Percentiles rank a stretch among this genome's conserved stretches.
Evolutionary conservation across 352 stramenopile species (phyloP).

Genomic region (Phytophthora sp.): DNA sequence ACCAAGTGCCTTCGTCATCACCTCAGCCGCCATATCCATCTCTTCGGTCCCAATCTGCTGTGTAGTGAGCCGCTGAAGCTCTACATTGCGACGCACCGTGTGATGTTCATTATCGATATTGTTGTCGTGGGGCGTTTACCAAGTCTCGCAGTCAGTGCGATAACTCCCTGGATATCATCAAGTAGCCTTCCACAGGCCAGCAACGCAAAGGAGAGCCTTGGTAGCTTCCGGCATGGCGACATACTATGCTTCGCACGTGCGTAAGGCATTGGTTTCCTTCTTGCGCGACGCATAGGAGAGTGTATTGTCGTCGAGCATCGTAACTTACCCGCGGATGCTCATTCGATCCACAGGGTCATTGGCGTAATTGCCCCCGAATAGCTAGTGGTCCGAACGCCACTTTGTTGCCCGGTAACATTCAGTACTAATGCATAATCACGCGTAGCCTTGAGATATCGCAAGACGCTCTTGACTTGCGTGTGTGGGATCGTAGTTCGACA

Average conservation of each 20-base stretch:
- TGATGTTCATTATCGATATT: slow-evolving; percentile 32
- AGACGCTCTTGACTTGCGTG: too few species aligned
- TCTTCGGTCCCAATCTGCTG: background rate
- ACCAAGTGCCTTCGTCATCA: too few species aligned
- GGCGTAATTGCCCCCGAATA: background rate
- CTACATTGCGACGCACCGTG: background rate
- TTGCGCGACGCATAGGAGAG: slow-evolving; percentile 35
- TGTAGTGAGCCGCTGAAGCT: background rate
- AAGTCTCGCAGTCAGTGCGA: background rate
- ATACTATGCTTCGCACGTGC: slow-evolving; percentile 34
- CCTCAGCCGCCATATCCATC: too few species aligned
- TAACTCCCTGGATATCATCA: background rate
- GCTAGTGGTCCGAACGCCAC: background rate
- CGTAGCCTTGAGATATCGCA: too few species aligned
- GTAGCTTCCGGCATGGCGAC: slow-evolving; percentile 26
- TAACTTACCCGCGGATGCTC: slow-evolving; percentile 32
- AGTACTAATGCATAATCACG: too few species aligned
- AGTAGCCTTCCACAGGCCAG: background rate
- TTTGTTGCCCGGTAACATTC: background rate
- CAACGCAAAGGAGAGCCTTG: slow-evolving; percentile 25
- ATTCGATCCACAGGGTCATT: slow-evolving; percentile 3
- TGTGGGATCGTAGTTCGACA: too few species aligned
- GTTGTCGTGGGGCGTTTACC: slow-evolving; percentile 17
- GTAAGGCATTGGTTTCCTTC: slow-evolving; percentile 26
- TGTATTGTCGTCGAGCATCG: slow-evolving; percentile 22